Base-by-base conservation (phyloP, 176 grass and related monocot species). In the Oryza australiensis region DNA sequence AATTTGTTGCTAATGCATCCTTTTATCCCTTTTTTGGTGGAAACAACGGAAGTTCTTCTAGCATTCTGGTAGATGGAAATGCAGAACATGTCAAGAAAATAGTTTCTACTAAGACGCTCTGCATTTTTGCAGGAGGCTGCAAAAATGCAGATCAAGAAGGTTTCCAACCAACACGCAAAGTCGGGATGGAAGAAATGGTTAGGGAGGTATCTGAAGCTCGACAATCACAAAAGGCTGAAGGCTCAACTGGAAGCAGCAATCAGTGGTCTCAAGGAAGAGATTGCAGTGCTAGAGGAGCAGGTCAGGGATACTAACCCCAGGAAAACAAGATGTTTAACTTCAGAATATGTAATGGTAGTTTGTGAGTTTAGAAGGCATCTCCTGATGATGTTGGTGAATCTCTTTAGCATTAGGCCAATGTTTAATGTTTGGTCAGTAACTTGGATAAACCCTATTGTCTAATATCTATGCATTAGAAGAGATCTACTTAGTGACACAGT, bases 71-170 rank as follows among this genome's bases (percentile, higher is more conserved):
- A 11, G 10, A 46, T 48, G 80, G 40, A 74, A 82, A 49, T 64
- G 45, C 57, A 65, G 22, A 26, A 49, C 3, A 64, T 27, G 22
- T 35, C 43, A 82, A 53, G 49, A 70, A 46, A 27, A 46, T 13
- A 26, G 15, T 88, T 73, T 78, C 57, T 34, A 67, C 80, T 45
- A 65, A 77, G 30, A 87, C 32, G 7, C 41, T 72, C 6, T 34
- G 33, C 33, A 33, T 33, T 33, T 33, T 33, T 33, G 32, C 32
- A 33, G 32, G 32, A 78, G 23, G 18, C n/a, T n/a, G n/a, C 15
- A 75, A 8, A 8, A 18, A 48, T 66, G 20, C 20, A 9, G 33
- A 74, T 41, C 18, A 33, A 66, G 32, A 26, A 66, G 57, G 22
- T 86, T 80, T 55, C 70, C 3, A 55, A 51, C 73, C 74, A 87